phyloP scores from a whole-genome alignment of 371 early-diverging fungal genomes.

The Syncephalastrum contaminatum region DNA sequence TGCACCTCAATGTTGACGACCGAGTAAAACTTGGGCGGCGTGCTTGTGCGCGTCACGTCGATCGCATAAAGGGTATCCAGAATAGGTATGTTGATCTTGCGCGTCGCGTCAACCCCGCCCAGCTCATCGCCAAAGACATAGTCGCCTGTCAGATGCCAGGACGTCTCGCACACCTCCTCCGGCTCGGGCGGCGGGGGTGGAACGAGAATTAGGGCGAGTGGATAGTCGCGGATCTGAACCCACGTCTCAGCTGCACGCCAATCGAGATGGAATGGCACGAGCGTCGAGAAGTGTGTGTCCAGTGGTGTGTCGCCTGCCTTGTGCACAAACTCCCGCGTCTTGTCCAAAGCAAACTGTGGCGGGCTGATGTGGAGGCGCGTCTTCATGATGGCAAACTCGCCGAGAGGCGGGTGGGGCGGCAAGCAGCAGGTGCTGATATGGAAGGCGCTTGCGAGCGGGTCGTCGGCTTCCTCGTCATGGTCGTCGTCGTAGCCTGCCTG shows the following conservation, averaged over 20 bases:
- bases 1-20: slow-evolving; percentile 50
- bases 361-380: slow-evolving; percentile 28
- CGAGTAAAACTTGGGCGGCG: slow-evolving; percentile 67
- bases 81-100: slow-evolving; percentile 23
- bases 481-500: slow-evolving; percentile 12
- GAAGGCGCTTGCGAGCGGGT: slow-evolving; percentile 19
- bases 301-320: slow-evolving; percentile 60
- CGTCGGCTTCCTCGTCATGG: slow-evolving; percentile 7
- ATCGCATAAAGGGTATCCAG: slow-evolving; percentile 30
- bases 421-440: slow-evolving; percentile 19
- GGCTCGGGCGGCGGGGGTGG: slow-evolving; percentile 26
- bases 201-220: slow-evolving; percentile 51
- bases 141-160: slow-evolving; percentile 44
- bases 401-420: slow-evolving; percentile 42
- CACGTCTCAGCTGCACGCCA: slow-evolving; percentile 41
- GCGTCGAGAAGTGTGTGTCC: slow-evolving; percentile 51
- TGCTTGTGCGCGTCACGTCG: slow-evolving; percentile 49
- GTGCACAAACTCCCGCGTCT: slow-evolving; percentile 59
- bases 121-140: slow-evolving; percentile 46
- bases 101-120: slow-evolving; percentile 34
- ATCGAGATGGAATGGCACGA: slow-evolving; percentile 54
- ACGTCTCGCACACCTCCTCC: slow-evolving; percentile 2
- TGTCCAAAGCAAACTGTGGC: slow-evolving; percentile 47
- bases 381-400: slow-evolving; percentile 39
- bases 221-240: slow-evolving; percentile 62